These are phyloP conservation scores for Debaryomycetaceae sp. DNA, from an alignment of 1,139 yeast species.

Conservation along the genomic window DNA sequence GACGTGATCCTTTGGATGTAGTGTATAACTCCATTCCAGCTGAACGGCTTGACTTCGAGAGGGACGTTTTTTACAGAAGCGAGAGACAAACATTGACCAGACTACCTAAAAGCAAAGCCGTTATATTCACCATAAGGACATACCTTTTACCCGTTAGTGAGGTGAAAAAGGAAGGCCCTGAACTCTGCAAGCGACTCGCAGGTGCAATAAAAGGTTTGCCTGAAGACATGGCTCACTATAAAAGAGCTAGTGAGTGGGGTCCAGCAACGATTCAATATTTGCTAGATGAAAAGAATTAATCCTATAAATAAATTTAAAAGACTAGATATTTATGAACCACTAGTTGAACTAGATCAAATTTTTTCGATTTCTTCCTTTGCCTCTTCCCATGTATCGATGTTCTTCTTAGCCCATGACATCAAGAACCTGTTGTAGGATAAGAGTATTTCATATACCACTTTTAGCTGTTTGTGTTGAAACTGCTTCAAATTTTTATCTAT, in stretches of 20 bases:
- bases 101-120: slow-evolving; percentile 51
- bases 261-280: slow-evolving; percentile 33
- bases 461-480: slow-evolving; percentile 51
- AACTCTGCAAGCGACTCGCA: slow-evolving; percentile 33
- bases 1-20: slow-evolving; percentile 33
- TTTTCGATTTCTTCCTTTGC: slow-evolving; percentile 44
- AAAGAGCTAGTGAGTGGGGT: slow-evolving; percentile 39
- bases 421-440: slow-evolving; percentile 55
- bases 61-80: slow-evolving; percentile 51
- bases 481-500: slow-evolving; percentile 47
- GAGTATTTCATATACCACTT: slow-evolving; percentile 38
- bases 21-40: slow-evolving; percentile 31
- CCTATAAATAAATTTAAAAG: neutral
- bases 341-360: slow-evolving; percentile 10
- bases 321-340: neutral
- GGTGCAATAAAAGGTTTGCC: slow-evolving; percentile 42
- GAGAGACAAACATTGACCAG: slow-evolving; percentile 63
- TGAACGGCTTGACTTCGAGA: slow-evolving; percentile 49
- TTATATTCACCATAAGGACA: slow-evolving; percentile 61
- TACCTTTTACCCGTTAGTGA: slow-evolving; percentile 59
- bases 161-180: slow-evolving; percentile 49
- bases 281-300: slow-evolving; percentile 2
- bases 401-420: slow-evolving; percentile 67
- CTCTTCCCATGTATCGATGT: slow-evolving; percentile 72
- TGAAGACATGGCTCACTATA: slow-evolving; percentile 34